These are phyloP conservation scores for Amaranthus tricolor DNA, from an alignment of 179 eudicot genomes.

Conservation along the genomic window DNA sequence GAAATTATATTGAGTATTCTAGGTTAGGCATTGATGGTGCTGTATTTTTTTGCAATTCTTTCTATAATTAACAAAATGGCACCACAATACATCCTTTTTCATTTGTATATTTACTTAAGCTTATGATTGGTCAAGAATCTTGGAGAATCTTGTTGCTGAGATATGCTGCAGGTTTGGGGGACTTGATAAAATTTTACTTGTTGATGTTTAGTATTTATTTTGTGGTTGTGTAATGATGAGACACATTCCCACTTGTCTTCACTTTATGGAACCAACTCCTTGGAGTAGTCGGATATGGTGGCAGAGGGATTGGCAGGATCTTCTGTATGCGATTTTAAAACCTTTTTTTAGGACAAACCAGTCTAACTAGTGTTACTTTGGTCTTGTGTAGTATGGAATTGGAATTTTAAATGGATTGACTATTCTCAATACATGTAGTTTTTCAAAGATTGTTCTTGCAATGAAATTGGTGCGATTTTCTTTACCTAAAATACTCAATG, in stretches of 20 bases:
- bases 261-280: neutral
- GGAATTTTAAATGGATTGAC: neutral
- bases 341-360: neutral
- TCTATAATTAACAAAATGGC: neutral
- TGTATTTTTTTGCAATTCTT: neutral
- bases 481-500: neutral
- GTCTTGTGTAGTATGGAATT: neutral
- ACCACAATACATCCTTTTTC: neutral
- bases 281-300: neutral
- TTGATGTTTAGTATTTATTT: neutral
- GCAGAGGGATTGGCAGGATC: neutral
- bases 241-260: neutral
- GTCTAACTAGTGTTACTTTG: neutral
- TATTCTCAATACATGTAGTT: neutral
- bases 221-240: neutral
- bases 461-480: neutral
- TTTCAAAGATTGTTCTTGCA: neutral
- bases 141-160: neutral
- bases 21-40: slow-evolving; percentile 2
- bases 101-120: neutral
- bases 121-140: neutral
- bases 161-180: neutral
- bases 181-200: neutral
- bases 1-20: neutral
- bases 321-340: neutral